Evolutionary conservation across 2,329 filamentous ascomycete species (phyloP).

Genomic region (Fusarium pilosicola): DNA sequence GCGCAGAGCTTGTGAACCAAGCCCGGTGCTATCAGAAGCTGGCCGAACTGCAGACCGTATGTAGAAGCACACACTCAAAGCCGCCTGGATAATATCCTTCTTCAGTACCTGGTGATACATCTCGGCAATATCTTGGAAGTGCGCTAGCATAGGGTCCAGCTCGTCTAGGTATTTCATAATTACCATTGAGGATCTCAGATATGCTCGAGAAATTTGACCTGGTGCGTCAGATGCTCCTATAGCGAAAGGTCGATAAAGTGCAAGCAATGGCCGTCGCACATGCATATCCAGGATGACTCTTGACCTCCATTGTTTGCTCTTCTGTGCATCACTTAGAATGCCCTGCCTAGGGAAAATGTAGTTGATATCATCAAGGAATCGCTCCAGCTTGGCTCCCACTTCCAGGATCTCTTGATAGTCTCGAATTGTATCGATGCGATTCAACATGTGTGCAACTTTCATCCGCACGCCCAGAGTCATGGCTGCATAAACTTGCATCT

Average conservation of each 20-base stretch:
- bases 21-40: conserved; percentile 43
- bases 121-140: conserved; percentile 59
- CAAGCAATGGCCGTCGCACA: conserved; percentile 61
- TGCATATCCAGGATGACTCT: conserved; percentile 65
- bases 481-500: conserved; percentile 64
- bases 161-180: conserved; percentile 66
- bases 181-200: conserved; percentile 64
- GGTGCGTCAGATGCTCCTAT: conserved; percentile 62
- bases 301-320: conserved; percentile 62
- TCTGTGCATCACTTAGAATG: conserved; percentile 54
- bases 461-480: conserved; percentile 61
- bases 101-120: conserved; percentile 65
- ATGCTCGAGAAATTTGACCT: conserved; percentile 61
- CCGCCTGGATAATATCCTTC: conserved; percentile 65
- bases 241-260: conserved; percentile 65
- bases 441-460: conserved; percentile 61
- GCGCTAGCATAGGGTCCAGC: conserved; percentile 58
- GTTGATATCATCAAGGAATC: conserved; percentile 64
- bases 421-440: conserved; percentile 61
- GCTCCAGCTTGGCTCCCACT: conserved; percentile 63
- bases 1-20: conserved; percentile 46
- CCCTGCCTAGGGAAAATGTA: conserved; percentile 61
- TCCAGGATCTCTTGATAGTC: conserved; percentile 65
- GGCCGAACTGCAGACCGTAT: conserved; percentile 53
- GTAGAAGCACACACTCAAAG: conserved; percentile 66